phyloP scores from a whole-genome alignment of 305 asterid genomes.

The Fraxinus floribunda region DNA sequence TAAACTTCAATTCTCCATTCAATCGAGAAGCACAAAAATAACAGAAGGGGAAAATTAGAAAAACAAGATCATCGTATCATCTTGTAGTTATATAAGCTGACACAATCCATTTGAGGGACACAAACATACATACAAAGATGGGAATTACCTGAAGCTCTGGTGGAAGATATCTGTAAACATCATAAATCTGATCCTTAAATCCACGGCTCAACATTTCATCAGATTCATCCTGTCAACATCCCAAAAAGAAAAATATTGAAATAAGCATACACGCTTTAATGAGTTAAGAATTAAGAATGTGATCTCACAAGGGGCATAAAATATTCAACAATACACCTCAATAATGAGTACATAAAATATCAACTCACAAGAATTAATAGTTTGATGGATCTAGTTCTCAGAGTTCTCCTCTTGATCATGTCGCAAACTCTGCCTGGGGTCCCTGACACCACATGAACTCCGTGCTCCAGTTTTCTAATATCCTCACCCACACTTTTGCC shows the following conservation, averaged over 20 bases:
- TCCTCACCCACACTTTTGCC: conserved; percentile 78
- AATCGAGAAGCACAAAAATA: not conserved
- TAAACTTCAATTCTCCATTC: not conserved
- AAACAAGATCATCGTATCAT: not conserved
- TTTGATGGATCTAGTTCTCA: conserved; percentile 76
- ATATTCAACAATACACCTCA: not conserved
- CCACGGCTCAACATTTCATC: conserved; percentile 99
- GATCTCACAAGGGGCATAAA: not conserved
- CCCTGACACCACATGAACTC: conserved; percentile 94
- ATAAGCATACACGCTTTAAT: conserved; percentile 2
- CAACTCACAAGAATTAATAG: conserved; percentile 63
- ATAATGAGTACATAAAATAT: not conserved
- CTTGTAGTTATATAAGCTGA: conserved; percentile 1
- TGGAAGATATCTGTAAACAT: conserved; percentile 94
- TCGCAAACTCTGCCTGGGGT: conserved; percentile 95
- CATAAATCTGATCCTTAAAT: conserved; percentile 93
- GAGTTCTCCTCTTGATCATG: conserved; percentile 88
- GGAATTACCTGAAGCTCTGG: conserved; percentile 81
- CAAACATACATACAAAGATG: not conserved
- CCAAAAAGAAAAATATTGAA: not conserved
- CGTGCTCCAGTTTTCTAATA: conserved; percentile 83
- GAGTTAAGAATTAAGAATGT: not conserved
- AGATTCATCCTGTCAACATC: conserved; percentile 70
- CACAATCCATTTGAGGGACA: not conserved
- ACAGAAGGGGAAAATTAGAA: not conserved